phyloP scores from a whole-genome alignment of 306 rosid genomes.

The Carpinus fangiana region DNA sequence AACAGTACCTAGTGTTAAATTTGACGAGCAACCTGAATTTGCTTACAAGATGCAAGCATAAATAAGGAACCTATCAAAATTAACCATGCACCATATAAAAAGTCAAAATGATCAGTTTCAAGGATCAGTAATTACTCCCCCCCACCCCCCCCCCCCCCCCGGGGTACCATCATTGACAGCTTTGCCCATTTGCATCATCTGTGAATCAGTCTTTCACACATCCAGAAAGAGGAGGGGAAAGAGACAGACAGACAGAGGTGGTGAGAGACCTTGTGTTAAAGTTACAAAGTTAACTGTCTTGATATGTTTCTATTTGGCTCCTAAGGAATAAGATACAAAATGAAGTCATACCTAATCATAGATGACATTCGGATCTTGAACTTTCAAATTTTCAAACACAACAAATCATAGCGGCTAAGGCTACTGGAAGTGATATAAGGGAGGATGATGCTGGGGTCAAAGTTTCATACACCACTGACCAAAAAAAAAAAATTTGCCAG shows the following conservation, averaged over 20 bases:
- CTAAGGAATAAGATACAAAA: background rate
- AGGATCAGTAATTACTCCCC: background rate
- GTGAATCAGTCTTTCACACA: background rate
- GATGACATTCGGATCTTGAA: background rate
- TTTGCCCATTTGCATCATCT: background rate
- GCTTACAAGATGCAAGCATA: slow-evolving; percentile 19
- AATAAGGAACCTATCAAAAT: slow-evolving; percentile 3
- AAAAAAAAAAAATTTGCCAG: background rate
- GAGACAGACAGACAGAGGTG: background rate
- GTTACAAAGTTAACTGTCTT: background rate
- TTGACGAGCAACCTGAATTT: slow-evolving; percentile 29
- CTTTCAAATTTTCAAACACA: background rate
- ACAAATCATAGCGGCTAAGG: background rate
- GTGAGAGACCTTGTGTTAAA: background rate
- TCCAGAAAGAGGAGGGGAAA: background rate
- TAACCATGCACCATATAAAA: background rate
- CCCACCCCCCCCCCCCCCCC: too few species aligned
- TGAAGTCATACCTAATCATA: background rate
- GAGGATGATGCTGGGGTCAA: background rate
- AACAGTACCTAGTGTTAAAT: slow-evolving; percentile 39
- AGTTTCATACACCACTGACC: background rate
- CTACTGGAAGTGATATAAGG: background rate
- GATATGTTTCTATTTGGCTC: background rate
- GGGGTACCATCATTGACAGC: background rate
- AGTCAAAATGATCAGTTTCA: background rate